Conservation (phyloP, 73 alveolate genomes). For the Tetrahymena borealis region DNA sequence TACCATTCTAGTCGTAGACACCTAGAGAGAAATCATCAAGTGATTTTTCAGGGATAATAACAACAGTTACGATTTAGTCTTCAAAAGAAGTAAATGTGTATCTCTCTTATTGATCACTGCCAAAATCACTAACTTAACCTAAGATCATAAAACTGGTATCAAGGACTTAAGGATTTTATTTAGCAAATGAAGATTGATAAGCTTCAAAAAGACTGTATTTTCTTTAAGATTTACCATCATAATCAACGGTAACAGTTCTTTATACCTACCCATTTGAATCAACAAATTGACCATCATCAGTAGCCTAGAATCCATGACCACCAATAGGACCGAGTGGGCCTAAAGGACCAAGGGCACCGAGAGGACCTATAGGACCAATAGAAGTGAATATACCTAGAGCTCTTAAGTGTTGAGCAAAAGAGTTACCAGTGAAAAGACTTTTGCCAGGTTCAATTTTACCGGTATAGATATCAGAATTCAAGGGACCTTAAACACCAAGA, state of each 20-base stretch:
- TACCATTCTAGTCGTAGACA: neutral
- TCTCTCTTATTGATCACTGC: neutral
- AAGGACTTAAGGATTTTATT: neutral
- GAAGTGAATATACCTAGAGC: conserved; percentile 38
- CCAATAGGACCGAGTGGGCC: conserved; percentile 18
- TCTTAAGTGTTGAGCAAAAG: conserved; percentile 30
- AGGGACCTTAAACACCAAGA: neutral
- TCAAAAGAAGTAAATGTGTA: neutral
- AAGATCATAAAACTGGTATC: conserved; percentile 2
- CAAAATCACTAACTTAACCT: neutral
- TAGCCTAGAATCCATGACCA: conserved; percentile 14
- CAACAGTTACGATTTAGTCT: neutral
- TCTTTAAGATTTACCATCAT: conserved; percentile 2
- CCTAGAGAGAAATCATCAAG: neutral
- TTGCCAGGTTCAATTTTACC: conserved; percentile 27
- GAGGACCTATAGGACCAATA: conserved; percentile 31
- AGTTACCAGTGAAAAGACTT: neutral
- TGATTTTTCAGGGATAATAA: neutral
- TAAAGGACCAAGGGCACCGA: conserved; percentile 31
- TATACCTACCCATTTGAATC: neutral
- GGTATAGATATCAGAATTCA: neutral
- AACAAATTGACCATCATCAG: conserved; percentile 16
- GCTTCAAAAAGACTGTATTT: conserved; percentile 4
- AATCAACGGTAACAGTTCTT: conserved; percentile 20
- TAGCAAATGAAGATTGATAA: neutral